Percentiles rank a stretch among this genome's conserved stretches.
phyloP scores from a whole-genome alignment of 2,329 filamentous ascomycete species.

The Pyrenochaeta sp. region DNA sequence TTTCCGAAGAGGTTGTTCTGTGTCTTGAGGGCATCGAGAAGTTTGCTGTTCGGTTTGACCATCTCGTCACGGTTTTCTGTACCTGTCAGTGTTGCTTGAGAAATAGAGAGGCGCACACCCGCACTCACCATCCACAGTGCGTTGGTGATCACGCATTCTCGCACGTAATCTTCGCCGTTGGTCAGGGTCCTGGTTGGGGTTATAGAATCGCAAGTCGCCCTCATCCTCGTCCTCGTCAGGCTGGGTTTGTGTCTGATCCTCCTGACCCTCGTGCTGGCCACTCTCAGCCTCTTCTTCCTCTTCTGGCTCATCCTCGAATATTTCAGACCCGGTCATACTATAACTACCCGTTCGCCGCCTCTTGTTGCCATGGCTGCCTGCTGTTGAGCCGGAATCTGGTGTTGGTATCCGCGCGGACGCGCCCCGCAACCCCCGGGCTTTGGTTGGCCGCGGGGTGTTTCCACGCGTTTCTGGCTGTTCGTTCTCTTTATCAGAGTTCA shows the following conservation, averaged over 20 bases:
- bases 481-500: conserved; percentile 58
- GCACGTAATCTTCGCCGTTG: conserved; percentile 76
- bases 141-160: conserved; percentile 72
- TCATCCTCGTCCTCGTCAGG: conserved; percentile 18
- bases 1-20: conserved; percentile 72
- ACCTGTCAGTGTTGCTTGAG: conserved; percentile 45
- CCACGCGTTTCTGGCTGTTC: conserved; percentile 36
- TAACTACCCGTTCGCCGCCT: conserved; percentile 55
- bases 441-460: conserved; percentile 42
- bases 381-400: conserved; percentile 47
- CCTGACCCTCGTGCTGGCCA: conserved; percentile 15
- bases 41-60: conserved; percentile 70
- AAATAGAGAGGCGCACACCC: background rate
- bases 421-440: conserved; percentile 54
- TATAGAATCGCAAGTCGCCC: conserved; percentile 63
- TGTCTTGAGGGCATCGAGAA: conserved; percentile 71
- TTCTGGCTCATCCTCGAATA: conserved; percentile 19
- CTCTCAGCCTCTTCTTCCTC: conserved; percentile 32
- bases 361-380: conserved; percentile 49
- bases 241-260: conserved; percentile 10
- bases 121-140: conserved; percentile 62
- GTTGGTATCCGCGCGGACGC: conserved; percentile 46
- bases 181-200: conserved; percentile 82
- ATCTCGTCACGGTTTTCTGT: conserved; percentile 76
- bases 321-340: conserved; percentile 11